Conservation (phyloP, 352 stramenopile genomes). For the Thalassiosira livingstoniorum region DNA sequence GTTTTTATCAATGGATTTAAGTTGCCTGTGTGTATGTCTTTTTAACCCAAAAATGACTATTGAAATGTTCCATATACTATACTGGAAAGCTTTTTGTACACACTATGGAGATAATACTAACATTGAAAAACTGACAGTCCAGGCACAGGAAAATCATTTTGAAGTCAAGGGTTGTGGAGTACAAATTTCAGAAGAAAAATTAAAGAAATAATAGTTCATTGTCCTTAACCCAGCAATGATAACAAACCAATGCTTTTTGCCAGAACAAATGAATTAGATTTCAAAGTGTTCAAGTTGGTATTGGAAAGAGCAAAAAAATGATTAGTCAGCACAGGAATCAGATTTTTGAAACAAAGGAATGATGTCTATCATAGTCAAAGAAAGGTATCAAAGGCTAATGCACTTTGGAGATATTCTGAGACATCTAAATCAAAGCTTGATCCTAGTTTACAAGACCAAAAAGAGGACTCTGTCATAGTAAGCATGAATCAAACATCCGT, state of each 20-base stretch:
- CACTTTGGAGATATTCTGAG: too few relatives aligned
- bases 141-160: neutral
- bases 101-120: slow-evolving; percentile 1
- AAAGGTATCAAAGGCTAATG: too few relatives aligned
- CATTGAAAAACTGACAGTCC: neutral
- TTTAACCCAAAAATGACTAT: neutral
- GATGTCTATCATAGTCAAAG: too few relatives aligned
- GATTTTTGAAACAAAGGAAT: neutral
- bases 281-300: neutral
- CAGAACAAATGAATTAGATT: neutral
- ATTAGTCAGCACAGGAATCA: neutral
- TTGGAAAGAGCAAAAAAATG: neutral
- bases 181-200: neutral
- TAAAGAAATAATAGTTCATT: neutral
- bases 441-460: too few relatives aligned
- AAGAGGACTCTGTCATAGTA: too few relatives aligned
- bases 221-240: neutral
- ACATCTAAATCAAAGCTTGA: too few relatives aligned
- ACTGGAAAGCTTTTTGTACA: slow-evolving; percentile 2
- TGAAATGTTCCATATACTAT: slow-evolving; percentile 7
- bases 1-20: slow-evolving; percentile 2
- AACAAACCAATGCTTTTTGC: neutral
- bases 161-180: neutral
- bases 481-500: too few relatives aligned
- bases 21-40: neutral